Percentiles rank a stretch among this genome's conserved stretches.
phyloP scores from a whole-genome alignment of 257 asterid species.

The Capsicum pubescens region DNA sequence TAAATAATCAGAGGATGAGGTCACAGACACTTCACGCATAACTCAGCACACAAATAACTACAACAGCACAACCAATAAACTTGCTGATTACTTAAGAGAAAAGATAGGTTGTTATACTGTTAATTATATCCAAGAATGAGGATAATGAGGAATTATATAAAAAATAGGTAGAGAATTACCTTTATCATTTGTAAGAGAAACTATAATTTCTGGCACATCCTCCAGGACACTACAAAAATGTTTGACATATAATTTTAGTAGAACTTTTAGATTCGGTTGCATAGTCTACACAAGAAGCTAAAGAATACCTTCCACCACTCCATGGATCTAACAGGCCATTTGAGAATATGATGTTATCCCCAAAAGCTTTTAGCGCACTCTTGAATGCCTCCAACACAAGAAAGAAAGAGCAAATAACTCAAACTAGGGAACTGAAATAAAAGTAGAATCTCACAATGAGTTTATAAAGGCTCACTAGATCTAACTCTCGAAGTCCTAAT shows the following conservation, averaged over 20 bases:
- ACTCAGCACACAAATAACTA: neutral
- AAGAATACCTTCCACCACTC: conserved; percentile 89
- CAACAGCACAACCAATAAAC: neutral
- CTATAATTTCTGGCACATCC: conserved; percentile 72
- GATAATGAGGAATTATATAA: conserved; percentile 13
- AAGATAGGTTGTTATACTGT: neutral
- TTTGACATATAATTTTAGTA: conserved; percentile 26
- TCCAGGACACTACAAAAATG: conserved; percentile 71
- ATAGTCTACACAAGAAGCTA: conserved; percentile 14
- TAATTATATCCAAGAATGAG: neutral
- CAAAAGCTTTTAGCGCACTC: conserved; percentile 60
- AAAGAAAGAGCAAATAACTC: conserved; percentile 28
- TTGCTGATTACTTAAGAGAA: neutral
- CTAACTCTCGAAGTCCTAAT: neutral
- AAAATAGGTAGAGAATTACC: conserved; percentile 46
- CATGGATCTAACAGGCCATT: conserved; percentile 94
- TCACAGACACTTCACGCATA: neutral
- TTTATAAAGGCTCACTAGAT: conserved; percentile 11
- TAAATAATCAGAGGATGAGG: neutral
- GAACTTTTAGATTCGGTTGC: conserved; percentile 18
- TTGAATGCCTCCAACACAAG: conserved; percentile 60
- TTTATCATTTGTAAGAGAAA: conserved; percentile 76
- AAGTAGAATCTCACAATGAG: neutral
- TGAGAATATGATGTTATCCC: conserved; percentile 93
- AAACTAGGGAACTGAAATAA: conserved; percentile 19